phyloP scores from a whole-genome alignment of 2,329 filamentous ascomycete genomes.

The Sarocladiaceae sp. region DNA sequence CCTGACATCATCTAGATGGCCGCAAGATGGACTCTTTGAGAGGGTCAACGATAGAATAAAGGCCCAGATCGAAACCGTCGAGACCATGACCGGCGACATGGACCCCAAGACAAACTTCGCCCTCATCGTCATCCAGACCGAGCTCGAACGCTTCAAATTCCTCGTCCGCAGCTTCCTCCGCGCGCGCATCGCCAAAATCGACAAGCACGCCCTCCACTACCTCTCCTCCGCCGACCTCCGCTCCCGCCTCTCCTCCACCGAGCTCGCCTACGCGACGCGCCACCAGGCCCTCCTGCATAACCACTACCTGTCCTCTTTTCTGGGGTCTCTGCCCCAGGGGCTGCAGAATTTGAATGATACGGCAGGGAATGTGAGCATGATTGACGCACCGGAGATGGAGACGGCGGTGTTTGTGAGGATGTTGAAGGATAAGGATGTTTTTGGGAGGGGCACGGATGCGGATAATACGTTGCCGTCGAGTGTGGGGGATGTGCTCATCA shows the following conservation, averaged over 20 bases:
- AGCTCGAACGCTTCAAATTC: constrained; percentile 91
- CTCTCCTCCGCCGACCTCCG: constrained; percentile 50
- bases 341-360: constrained; percentile 87
- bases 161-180: constrained; percentile 77
- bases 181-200: constrained; percentile 84
- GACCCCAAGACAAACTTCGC: constrained; percentile 88
- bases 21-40: constrained; percentile 68
- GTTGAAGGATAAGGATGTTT: constrained; percentile 52
- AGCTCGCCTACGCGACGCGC: constrained; percentile 74
- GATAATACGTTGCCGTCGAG: constrained; percentile 53
- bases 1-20: constrained; percentile 38
- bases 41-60: constrained; percentile 69
- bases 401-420: constrained; percentile 78
- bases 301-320: constrained; percentile 81
- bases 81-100: constrained; percentile 75
- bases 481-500: constrained; percentile 60
- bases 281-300: constrained; percentile 79
- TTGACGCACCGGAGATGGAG: constrained; percentile 78
- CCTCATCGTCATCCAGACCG: constrained; percentile 92
- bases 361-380: constrained; percentile 84
- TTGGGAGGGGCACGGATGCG: constrained; percentile 56
- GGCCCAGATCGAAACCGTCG: constrained; percentile 62
- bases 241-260: constrained; percentile 64
- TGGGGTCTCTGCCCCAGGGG: constrained; percentile 70
- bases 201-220: constrained; percentile 70